Base-by-base conservation (phyloP, 257 asterid species). In the Eustoma russellianum region DNA sequence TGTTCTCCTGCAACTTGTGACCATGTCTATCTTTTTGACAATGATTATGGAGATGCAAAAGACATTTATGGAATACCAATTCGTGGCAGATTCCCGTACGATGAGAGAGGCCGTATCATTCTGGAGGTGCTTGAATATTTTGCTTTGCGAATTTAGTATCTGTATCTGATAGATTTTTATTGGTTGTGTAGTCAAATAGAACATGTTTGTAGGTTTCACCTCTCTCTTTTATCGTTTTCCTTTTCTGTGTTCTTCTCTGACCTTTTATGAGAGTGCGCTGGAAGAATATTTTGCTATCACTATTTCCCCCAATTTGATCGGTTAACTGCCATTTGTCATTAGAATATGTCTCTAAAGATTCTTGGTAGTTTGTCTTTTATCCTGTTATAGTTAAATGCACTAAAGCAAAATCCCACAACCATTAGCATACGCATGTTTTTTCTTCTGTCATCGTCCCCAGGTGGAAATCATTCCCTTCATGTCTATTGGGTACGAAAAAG, bases 11-110 rank as follows among this genome's bases (percentile, higher is more conserved):
- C 70, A 65, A 65, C 68, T 53, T 92, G 99, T 41, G 93, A 88
- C 67, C 99, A 92, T 62, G 87, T 83, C 55, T 92, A 92, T 73
- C 93, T 92, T 63, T 85, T 92, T 50, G 81, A 81, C 81, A 85
- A 81, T 69, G 99, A 92, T 71, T 83, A 85, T 60, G 95, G 81
- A 64, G 95, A 85, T 60, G 97, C 97, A 46, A 92, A 79, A 70
- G 99, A 92, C 69, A 76, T 92, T 52, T 74, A 78, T 48, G 97
- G 99, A 57, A 81, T 73, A 62, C 69, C 99, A 66, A 85, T 92
- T 93, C 80, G 53, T 46, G 94, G 95, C 41, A 83, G 97, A 83
- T 92, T 79, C 62, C 94, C 99, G 3, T 88, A 88, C 63, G 97
- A 92, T 60, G 97, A 78, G 65, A 79, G 95, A 62, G 94, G 99